Base-by-base conservation (phyloP, 768 basidiomycete species). In the Clathrus columnatus region DNA sequence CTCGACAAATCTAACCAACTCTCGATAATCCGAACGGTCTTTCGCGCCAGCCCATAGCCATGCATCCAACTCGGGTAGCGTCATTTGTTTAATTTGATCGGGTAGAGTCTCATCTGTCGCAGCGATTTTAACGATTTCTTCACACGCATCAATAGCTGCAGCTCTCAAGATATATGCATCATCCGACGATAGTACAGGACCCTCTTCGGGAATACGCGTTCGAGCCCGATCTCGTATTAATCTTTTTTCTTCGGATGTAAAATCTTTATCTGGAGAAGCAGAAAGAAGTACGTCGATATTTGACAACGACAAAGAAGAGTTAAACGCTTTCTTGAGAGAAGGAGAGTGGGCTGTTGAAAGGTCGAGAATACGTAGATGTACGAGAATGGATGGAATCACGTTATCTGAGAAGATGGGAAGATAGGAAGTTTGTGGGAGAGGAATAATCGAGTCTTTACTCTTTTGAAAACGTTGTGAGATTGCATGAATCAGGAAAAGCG, bases 41-140 rank as follows among this genome's bases (percentile, higher is more conserved):
- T 92, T 91, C 32, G 86, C 87, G 4, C 87, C 78, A 28, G 81
- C 74, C 86, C 89, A 88, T n/a, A 91, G 66, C 87, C 87, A 92
- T 62, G 77, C 78, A 63, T 91, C 84, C 57, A 91, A 58, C 45
- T 80, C 74, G 4, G 83, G 81, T 24, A 81, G 69, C 0, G 73
- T 80, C 30, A 92, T 72, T 2, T 72, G 68, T 53, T 70, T 76
- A 60, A 87, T 62, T 11, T 8, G 4, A 4, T 36, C 36, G 4
- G 36, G 36, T 83, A 83, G 84, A 21, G 65, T 62, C 18, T 72
- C 60, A 30, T 64, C 70, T 28, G 61, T 62, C 4, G 61, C 61
- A 32, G 63, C 42, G n/a, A 59, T 51, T 41, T 57, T 67, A 16
- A 84, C 70, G 36, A 91, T 84, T 57, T 78, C 68, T 62, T 88